These are phyloP conservation scores for Camellia lanceoleosa DNA, from an alignment of 148 eudicot species.

Conservation along the genomic window DNA sequence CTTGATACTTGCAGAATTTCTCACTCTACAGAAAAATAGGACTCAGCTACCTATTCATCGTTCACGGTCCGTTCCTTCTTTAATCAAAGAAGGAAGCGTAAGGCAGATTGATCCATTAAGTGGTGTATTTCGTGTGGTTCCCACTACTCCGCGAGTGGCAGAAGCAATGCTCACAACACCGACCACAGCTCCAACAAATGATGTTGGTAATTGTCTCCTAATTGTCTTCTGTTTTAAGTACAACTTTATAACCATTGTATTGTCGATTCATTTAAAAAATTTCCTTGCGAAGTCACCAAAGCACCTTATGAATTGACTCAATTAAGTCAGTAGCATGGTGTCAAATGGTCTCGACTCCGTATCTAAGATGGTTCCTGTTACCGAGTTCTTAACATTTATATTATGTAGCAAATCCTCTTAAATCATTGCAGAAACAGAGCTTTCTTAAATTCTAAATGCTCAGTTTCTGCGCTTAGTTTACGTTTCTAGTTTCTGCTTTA, in stretches of 20 bases:
- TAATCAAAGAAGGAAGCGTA: constrained; percentile 60
- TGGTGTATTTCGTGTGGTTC: constrained; percentile 67
- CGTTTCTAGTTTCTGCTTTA: constrained; percentile 4
- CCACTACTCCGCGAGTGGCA: constrained; percentile 50
- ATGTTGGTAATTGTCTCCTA: constrained; percentile 51
- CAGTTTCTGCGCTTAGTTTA: not conserved
- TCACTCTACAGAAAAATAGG: constrained; percentile 58
- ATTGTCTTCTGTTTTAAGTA: not conserved
- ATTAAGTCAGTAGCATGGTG: not conserved
- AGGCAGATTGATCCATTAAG: constrained; percentile 42
- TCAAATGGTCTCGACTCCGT: constrained; percentile 1
- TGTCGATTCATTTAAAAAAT: not conserved
- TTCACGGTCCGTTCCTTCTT: constrained; percentile 73
- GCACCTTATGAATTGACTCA: not conserved
- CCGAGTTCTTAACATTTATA: not conserved
- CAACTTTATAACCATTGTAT: not conserved
- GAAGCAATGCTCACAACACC: constrained; percentile 32
- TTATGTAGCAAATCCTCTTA: not conserved
- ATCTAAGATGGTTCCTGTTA: not conserved
- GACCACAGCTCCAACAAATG: constrained; percentile 24
- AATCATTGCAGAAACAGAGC: not conserved
- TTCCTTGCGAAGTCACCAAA: constrained; percentile 3
- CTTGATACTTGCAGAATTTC: constrained; percentile 27
- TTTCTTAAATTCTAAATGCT: not conserved
- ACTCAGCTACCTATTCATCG: constrained; percentile 52